Evolutionary conservation across 768 basidiomycete genomes (phyloP).

Genomic region (Nidula microcarpa): DNA sequence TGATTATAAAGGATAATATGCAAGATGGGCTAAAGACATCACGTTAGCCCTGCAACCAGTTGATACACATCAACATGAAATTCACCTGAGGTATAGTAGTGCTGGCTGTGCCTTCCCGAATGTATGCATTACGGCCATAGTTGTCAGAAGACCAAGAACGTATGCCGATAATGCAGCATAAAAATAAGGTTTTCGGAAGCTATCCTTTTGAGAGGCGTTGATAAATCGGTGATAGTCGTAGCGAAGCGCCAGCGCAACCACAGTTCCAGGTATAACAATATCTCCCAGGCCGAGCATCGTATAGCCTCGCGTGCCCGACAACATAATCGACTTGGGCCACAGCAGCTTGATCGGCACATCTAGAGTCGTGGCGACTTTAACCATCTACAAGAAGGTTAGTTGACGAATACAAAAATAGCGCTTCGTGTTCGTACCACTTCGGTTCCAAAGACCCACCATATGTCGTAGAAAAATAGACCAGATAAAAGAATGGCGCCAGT

Average conservation of each 20-base stretch:
- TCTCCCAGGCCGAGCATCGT: conserved; percentile 94
- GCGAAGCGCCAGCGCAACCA: conserved; percentile 83
- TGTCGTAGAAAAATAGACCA: conserved; percentile 89
- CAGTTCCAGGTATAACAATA: conserved; percentile 61
- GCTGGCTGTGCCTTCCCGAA: conserved; percentile 84
- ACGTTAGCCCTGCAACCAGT: not conserved
- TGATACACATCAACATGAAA: not conserved
- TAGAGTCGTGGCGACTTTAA: conserved; percentile 84
- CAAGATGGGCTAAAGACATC: conserved; percentile 61
- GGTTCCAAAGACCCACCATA: conserved; percentile 93
- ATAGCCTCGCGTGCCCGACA: conserved; percentile 54
- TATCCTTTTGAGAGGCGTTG: conserved; percentile 17
- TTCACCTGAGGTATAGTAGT: conserved; percentile 84
- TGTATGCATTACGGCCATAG: conserved; percentile 84
- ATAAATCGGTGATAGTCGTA: conserved; percentile 61
- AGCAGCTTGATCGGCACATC: conserved; percentile 94
- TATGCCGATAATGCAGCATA: conserved; percentile 67
- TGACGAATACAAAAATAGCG: not conserved
- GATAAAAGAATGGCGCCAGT: conserved; percentile 81
- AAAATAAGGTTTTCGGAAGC: conserved; percentile 76
- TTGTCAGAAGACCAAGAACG: conserved; percentile 63
- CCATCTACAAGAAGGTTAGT: conserved; percentile 58
- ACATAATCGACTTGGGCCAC: conserved; percentile 67
- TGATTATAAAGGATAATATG: conserved; percentile 62
- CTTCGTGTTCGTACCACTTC: conserved; percentile 61